Evolutionary conservation across 176 grass and related monocot genomes (phyloP).

Genomic region (Lolium perenne): DNA sequence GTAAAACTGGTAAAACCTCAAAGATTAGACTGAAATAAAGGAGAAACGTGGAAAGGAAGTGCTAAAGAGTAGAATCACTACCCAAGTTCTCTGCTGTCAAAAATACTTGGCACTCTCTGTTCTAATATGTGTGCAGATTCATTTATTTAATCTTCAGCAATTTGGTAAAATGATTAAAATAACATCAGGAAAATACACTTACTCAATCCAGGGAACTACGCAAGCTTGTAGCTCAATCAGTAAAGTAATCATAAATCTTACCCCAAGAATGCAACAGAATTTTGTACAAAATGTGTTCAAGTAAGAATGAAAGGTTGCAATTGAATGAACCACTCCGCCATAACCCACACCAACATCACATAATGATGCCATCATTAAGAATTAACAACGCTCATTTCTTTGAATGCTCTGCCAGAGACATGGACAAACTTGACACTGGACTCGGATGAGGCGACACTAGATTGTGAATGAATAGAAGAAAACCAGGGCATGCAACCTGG

Average conservation of each 20-base stretch:
- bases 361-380: background rate
- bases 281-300: background rate
- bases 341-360: background rate
- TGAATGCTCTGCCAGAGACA: background rate
- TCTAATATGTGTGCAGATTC: conserved; percentile 8
- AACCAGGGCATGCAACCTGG: no score
- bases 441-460: background rate
- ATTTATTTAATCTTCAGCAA: conserved; percentile 14
- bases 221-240: background rate
- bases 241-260: background rate
- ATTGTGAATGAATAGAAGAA: no score
- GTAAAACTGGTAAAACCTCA: conserved; percentile 48
- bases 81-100: background rate
- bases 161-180: background rate
- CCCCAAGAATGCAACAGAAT: conserved; percentile 12
- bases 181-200: background rate
- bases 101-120: conserved; percentile 3
- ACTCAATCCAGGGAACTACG: background rate
- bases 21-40: background rate
- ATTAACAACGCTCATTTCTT: background rate
- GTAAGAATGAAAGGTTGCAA: background rate
- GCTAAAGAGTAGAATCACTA: conserved; percentile 1
- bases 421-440: background rate
- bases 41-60: background rate
- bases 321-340: background rate